Base-by-base conservation (phyloP, 495 filamentous ascomycete species). In the Hyphodiscus hymeniophilus region DNA sequence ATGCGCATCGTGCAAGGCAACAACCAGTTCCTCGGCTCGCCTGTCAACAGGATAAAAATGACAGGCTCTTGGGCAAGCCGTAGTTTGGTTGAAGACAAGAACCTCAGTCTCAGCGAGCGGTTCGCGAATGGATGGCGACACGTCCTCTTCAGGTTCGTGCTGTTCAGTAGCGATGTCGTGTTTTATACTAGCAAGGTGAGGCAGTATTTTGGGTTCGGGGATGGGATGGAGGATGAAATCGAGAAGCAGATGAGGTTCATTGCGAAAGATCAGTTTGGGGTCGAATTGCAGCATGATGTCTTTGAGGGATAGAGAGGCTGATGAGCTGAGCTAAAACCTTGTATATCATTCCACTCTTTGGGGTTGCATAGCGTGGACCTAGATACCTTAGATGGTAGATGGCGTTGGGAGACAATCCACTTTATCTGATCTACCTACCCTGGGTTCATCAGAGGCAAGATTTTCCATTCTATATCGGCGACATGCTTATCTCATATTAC, bases 1-100 rank as follows among this genome's bases (percentile, higher is more conserved):
- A 77, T 98, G 70, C 81, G 92, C 17, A 98, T 98, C 59, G 91
- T 97, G 8, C 75, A 79, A 49, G 71, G 68, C 17, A 74, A 75
- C 44, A 76, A 76, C 55, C 68, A 72, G 54, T 91, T 82, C 65
- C 76, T 98, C 20, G 91, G 92, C 35, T 89, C 85, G 0, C 92
- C 92, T 0, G 89, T 98, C 13, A 98, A 98, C 62, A 70, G 92
- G 1, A 81, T 98, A 54, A 96, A 95, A 69, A 89, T 95, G 57
- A 95, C 90, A 30, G 91, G 89, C 12, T 73, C 74, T 32, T 96
- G 92, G 92, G 92, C 92, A 0, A 85, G 77, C 32, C 70, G 85
- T 8, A 85, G 84, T 41, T 64, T 94, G 12, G 85, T 79, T 21
- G 84, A 92, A 56, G 76, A 76, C 41, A 68, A 72, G 40, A 74